Percentiles rank a stretch among this genome's conserved stretches.
Evolutionary conservation across 208 protist genomes (phyloP).

Genomic region (Trypanosoma avium): DNA sequence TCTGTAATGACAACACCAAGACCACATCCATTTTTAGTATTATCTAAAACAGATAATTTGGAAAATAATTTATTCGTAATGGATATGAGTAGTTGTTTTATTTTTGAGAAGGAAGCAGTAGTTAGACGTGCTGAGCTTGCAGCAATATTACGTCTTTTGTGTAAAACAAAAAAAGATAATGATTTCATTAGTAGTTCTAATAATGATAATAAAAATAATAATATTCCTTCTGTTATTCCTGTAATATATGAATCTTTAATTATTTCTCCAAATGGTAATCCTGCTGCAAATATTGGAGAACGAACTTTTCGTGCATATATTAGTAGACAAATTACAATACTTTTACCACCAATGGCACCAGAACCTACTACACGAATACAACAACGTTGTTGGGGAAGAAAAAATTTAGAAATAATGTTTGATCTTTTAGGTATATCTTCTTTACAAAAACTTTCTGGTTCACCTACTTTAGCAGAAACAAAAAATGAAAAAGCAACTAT

Average conservation of each 20-base stretch:
- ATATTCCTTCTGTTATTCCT: not conserved
- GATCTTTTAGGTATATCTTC: conserved; percentile 24
- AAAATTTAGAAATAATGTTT: conserved; percentile 39
- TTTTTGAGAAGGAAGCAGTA: conserved; percentile 31
- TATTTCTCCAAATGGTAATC: conserved; percentile 3
- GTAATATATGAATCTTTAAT: conserved; percentile 15
- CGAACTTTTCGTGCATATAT: conserved; percentile 35
- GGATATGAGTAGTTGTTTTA: conserved; percentile 26
- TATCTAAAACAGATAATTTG: not conserved
- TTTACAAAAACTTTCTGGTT: conserved; percentile 18
- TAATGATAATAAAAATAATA: not conserved
- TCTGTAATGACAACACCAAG: conserved; percentile 16
- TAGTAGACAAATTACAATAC: conserved; percentile 22
- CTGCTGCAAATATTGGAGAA: conserved; percentile 26
- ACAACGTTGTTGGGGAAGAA: conserved; percentile 35
- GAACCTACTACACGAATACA: conserved; percentile 31
- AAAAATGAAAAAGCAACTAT: conserved; percentile 34
- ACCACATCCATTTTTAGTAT: conserved; percentile 20
- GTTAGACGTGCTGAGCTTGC: conserved; percentile 25
- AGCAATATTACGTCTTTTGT: conserved; percentile 25
- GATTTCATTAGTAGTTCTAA: not conserved
- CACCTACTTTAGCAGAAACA: conserved; percentile 16
- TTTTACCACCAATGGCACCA: conserved; percentile 31
- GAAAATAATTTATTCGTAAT: conserved; percentile 6
- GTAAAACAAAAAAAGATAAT: not conserved